phyloP scores from a whole-genome alignment of 179 eudicot species.

The Sideroxylon spinosum region DNA sequence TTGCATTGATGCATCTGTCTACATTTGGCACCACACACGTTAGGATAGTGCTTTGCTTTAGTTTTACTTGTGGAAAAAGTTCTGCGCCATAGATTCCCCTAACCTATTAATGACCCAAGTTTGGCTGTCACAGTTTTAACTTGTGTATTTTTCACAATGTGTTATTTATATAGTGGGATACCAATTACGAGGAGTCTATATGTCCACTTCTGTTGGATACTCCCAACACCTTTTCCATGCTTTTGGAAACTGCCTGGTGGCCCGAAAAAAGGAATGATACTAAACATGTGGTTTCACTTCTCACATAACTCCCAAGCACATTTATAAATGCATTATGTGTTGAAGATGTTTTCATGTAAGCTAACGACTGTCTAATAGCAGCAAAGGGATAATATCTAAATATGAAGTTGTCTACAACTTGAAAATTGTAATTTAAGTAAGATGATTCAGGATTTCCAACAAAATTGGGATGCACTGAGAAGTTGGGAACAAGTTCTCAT shows the following conservation, averaged over 20 bases:
- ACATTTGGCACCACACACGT: no score
- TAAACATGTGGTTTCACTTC: constrained; percentile 4
- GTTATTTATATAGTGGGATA: no score
- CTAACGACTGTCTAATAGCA: no score
- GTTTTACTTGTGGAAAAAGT: no score
- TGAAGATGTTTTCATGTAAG: not conserved
- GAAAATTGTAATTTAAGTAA: not conserved
- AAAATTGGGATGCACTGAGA: not conserved
- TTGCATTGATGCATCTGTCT: no score
- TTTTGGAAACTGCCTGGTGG: not conserved
- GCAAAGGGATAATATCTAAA: not conserved
- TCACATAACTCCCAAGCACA: not conserved
- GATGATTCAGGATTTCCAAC: not conserved
- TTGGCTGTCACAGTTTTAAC: no score
- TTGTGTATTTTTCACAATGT: no score
- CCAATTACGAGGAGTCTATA: no score
- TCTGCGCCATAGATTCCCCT: no score
- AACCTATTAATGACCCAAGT: no score
- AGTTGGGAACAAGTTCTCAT: not conserved
- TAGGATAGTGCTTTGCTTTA: no score
- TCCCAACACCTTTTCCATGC: not conserved
- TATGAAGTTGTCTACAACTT: not conserved
- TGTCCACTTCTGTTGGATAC: not conserved
- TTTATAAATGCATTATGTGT: not conserved
- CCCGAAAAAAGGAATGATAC: not conserved